These are phyloP conservation scores for Endocalyx cinctus DNA, from an alignment of 2,329 filamentous ascomycete species.

Conservation along the genomic window DNA sequence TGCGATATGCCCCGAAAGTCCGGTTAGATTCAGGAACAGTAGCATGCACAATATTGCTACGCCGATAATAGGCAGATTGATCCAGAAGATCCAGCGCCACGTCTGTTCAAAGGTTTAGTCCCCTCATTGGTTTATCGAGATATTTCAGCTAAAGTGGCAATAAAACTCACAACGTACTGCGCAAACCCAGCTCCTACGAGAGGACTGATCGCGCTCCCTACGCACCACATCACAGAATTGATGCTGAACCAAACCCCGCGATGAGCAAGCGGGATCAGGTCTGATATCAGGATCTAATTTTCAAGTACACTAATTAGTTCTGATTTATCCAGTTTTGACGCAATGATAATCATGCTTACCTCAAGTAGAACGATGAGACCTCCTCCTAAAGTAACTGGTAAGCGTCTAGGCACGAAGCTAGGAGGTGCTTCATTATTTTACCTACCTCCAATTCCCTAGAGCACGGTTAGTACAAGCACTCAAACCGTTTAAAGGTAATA, in stretches of 20 bases:
- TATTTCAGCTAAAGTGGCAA: too few species aligned
- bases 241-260: conserved; percentile 28
- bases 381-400: conserved; percentile 25
- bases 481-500: not conserved
- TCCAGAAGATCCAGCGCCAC: conserved; percentile 64
- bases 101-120: too few species aligned
- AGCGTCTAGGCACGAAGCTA: not conserved
- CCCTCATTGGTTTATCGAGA: too few species aligned
- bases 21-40: conserved; percentile 49
- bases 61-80: conserved; percentile 56
- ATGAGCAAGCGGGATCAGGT: conserved; percentile 32
- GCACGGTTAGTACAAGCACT: not conserved
- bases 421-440: not conserved
- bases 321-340: not conserved
- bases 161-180: conserved; percentile 33
- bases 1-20: conserved; percentile 39
- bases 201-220: conserved; percentile 51
- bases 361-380: conserved; percentile 37
- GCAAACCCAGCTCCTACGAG: conserved; percentile 50
- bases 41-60: conserved; percentile 41
- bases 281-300: conserved; percentile 26
- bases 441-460: conserved; percentile 8
- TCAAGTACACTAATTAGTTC: conserved; percentile 1
- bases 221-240: conserved; percentile 31
- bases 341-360: conserved; percentile 13